Evolutionary conservation across 2,329 filamentous ascomycete genomes (phyloP).

Genomic region (Verticillium zaregamsianum): DNA sequence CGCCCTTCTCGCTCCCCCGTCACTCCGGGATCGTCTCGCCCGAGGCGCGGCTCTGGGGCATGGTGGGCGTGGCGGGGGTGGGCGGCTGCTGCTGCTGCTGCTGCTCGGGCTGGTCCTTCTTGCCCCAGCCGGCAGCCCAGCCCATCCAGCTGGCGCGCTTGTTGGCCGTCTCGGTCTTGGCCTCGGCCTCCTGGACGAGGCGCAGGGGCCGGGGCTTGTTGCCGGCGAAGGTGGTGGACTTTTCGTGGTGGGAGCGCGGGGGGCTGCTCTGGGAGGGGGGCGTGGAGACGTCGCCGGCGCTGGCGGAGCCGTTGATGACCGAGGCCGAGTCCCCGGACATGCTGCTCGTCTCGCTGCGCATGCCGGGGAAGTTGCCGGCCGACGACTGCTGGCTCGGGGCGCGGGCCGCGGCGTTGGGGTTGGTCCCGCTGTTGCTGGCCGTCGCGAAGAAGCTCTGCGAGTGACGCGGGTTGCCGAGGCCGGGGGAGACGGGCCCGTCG

Average conservation of each 20-base stretch:
- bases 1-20: not conserved
- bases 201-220: conserved; percentile 81
- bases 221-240: conserved; percentile 54
- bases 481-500: conserved; percentile 58
- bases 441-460: conserved; percentile 61
- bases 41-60: not conserved
- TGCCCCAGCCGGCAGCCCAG: conserved; percentile 44
- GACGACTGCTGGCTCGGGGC: conserved; percentile 21
- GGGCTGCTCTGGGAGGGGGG: conserved; percentile 47
- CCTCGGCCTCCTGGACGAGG: conserved; percentile 75
- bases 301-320: conserved; percentile 47
- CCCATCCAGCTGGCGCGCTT: conserved; percentile 65
- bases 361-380: conserved; percentile 67
- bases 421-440: conserved; percentile 46
- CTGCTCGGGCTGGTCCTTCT: conserved; percentile 47
- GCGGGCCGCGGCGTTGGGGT: conserved; percentile 39
- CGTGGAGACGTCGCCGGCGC: conserved; percentile 42
- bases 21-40: conserved; percentile 13
- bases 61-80: not conserved
- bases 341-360: conserved; percentile 61
- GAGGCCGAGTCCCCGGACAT: conserved; percentile 59
- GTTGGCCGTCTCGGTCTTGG: conserved; percentile 41
- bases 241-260: conserved; percentile 45
- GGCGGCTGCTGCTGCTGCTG: conserved; percentile 7
- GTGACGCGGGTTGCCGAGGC: conserved; percentile 53